Percentiles rank a stretch among this genome's conserved stretches.
These are phyloP conservation scores for Huntiella abstrusa DNA, from an alignment of 2,329 filamentous ascomycete genomes.

Conservation along the genomic window DNA sequence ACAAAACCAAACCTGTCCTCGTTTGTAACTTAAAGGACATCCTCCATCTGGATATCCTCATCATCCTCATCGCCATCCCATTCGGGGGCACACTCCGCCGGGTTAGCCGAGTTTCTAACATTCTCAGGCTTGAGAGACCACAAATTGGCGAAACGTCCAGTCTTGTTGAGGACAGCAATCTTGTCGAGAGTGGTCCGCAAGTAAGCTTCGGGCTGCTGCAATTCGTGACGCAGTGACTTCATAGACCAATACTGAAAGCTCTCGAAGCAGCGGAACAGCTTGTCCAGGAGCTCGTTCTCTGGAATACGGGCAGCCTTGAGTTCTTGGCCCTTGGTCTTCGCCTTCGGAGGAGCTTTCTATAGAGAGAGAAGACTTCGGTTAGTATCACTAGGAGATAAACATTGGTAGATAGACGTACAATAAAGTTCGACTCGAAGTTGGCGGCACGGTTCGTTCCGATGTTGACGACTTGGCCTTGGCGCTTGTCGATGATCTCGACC, in stretches of 20 bases:
- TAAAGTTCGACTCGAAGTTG: conserved; percentile 28
- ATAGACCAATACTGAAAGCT: conserved; percentile 88
- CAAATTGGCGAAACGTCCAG: conserved; percentile 66
- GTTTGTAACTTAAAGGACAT: conserved; percentile 29
- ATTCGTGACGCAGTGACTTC: conserved; percentile 56
- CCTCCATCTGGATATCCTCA: conserved; percentile 56
- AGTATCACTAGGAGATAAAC: conserved; percentile 9
- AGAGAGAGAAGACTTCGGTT: conserved; percentile 8
- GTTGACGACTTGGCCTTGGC: conserved; percentile 10
- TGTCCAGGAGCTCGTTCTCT: conserved; percentile 71
- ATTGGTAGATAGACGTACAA: conserved; percentile 28
- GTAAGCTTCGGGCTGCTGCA: conserved; percentile 84
- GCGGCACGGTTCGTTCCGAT: conserved; percentile 15
- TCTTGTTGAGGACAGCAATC: conserved; percentile 65
- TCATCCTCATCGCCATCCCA: conserved; percentile 45
- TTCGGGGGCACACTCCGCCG: conserved; percentile 26
- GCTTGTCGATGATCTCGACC: conserved; percentile 22
- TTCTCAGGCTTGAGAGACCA: conserved; percentile 59
- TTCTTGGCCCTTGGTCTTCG: conserved; percentile 44
- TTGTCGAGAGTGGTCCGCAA: conserved; percentile 70
- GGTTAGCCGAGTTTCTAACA: conserved; percentile 27
- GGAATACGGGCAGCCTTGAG: conserved; percentile 83
- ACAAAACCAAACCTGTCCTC: background rate
- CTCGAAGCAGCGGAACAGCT: conserved; percentile 67
- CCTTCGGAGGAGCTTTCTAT: conserved; percentile 33